phyloP scores from a whole-genome alignment of 306 rosid species.

The Canavalia gladiata region DNA sequence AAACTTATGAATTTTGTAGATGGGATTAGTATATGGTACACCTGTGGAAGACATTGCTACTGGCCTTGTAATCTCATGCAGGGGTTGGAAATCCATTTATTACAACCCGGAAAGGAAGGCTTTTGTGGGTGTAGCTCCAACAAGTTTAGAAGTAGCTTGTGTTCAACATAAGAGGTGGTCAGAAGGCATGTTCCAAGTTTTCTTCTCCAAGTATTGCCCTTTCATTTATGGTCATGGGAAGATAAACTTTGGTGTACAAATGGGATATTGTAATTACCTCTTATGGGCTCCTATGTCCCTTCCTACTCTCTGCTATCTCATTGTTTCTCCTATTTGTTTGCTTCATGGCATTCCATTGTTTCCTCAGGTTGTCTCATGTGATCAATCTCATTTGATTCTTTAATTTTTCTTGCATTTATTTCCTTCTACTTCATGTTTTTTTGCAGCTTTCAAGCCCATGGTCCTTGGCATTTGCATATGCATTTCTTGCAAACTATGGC shows the following conservation, averaged over 20 bases:
- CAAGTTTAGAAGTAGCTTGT: conserved; percentile 57
- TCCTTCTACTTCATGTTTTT: conserved; percentile 20
- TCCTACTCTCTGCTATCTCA: conserved; percentile 61
- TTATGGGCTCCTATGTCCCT: conserved; percentile 79
- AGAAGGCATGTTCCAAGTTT: conserved; percentile 70
- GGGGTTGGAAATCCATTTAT: conserved; percentile 81
- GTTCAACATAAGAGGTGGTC: conserved; percentile 74
- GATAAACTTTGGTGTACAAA: conserved; percentile 64
- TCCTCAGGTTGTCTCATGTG: conserved; percentile 60
- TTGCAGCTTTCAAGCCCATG: conserved; percentile 66
- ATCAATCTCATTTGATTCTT: not conserved
- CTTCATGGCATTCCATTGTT: conserved; percentile 66
- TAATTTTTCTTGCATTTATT: not conserved
- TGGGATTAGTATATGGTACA: conserved; percentile 76
- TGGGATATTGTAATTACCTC: conserved; percentile 69
- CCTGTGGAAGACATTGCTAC: conserved; percentile 70
- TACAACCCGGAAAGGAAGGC: conserved; percentile 71
- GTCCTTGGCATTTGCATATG: conserved; percentile 74
- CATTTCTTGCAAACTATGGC: conserved; percentile 53
- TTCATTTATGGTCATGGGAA: conserved; percentile 72
- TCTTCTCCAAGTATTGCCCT: conserved; percentile 80
- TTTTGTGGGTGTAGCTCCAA: conserved; percentile 75
- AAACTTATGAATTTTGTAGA: conserved; percentile 50
- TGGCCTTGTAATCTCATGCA: conserved; percentile 66
- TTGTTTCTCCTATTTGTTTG: conserved; percentile 68